These are phyloP conservation scores for Carallia pectinifolia DNA, from an alignment of 345 rosid genomes.

Conservation along the genomic window DNA sequence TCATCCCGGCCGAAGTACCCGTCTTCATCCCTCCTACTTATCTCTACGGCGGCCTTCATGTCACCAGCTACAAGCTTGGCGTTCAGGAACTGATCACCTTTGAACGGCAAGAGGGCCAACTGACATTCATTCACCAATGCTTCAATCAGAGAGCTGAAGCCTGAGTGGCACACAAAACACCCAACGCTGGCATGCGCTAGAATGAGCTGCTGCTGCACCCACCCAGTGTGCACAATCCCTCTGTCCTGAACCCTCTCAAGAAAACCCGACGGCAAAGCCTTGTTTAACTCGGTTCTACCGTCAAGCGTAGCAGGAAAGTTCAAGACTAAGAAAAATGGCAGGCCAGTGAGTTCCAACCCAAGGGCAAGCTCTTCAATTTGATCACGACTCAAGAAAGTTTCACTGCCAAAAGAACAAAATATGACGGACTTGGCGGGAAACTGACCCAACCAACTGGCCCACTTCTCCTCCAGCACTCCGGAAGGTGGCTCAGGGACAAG, in stretches of 20 bases:
- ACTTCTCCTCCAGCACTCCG: conserved; percentile 31
- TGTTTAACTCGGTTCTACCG: too few relatives aligned
- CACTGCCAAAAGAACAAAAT: conserved; percentile 37
- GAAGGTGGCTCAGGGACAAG: conserved; percentile 29
- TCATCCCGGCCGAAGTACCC: too few relatives aligned
- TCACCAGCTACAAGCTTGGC: too few relatives aligned
- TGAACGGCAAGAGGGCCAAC: too few relatives aligned
- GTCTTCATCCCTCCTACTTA: too few relatives aligned
- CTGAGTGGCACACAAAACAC: conserved; percentile 31
- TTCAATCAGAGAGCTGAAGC: conserved; percentile 35
- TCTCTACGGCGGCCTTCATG: too few relatives aligned
- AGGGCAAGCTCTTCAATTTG: conserved; percentile 25
- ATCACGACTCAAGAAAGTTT: conserved; percentile 27
- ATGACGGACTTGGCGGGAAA: conserved; percentile 28
- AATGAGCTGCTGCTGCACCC: conserved; percentile 37
- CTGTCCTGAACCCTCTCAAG: too few relatives aligned
- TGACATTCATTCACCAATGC: too few relatives aligned
- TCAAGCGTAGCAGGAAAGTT: too few relatives aligned
- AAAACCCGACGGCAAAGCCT: too few relatives aligned
- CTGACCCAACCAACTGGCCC: conserved; percentile 29
- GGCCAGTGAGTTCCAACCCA: conserved; percentile 32
- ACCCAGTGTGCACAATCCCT: conserved; percentile 29
- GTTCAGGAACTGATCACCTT: too few relatives aligned
- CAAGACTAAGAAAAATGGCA: conserved; percentile 37
- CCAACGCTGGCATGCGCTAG: conserved; percentile 27